Evolutionary conservation across 805 yeast species (phyloP), one percentile per base, ranked within the genome.

Genomic region (Metschnikowia corniflorae): DNA sequence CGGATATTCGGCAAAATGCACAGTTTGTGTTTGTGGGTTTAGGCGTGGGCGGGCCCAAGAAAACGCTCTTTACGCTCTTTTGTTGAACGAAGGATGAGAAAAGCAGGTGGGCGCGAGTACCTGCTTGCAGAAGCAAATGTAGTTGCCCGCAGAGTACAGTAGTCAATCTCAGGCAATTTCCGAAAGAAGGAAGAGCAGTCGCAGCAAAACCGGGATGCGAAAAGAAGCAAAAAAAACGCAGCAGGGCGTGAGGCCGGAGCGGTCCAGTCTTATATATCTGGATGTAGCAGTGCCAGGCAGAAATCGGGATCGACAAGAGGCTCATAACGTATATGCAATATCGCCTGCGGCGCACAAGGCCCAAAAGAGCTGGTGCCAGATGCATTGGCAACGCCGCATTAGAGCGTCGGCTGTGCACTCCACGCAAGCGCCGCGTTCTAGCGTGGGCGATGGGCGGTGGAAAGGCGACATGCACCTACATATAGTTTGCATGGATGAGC

Each of bases 221-320:
- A 24, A 24, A 27, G 10, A 27, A 15, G 2, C 20, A 13, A 13
- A 27, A 16, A 27, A 27, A 27, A 27, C n/a, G 13, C 20, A 8
- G 10, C 18, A 12, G 13, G 8, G 29, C 19, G 10, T n/a, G 16
- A 12, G 29, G 20, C 13, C 35, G 31, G 31, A 35, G 31, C 18
- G 28, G n/a, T 31, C 10, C 17, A 37, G 35, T 31, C 23, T 25
- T 31, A 26, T 37, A 37, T 29, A 16, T 8, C 19, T 19, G 23
- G 7, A 28, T 13, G 23, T 10, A 20, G 34, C 23, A 5, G 29
- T 27, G 31, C 15, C n/a, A 13, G 20, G 32, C 31, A 37, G 40
- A 31, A 25, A 26, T 37, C 39, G 40, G 40, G 40, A 37, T 37
- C 40, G 35, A 37, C 40, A 37, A 23, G 40, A 31, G 20, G 23